A percentile compares a stretch with the other conserved stretches of the same genome.
phyloP scores from a whole-genome alignment of 2,329 filamentous ascomycete species.

The Beauveria sp. region DNA sequence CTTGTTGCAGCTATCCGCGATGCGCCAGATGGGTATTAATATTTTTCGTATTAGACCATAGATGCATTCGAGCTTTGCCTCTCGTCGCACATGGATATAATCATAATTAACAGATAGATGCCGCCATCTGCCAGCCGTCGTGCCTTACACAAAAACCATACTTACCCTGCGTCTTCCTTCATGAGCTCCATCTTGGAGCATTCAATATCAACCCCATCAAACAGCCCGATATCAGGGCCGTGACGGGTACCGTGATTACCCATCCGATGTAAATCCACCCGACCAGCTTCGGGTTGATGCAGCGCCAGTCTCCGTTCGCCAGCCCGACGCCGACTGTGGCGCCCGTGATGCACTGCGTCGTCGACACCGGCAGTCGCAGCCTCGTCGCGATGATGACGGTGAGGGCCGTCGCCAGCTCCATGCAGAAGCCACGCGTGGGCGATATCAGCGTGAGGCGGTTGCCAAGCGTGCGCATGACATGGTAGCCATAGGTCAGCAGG shows the following conservation, averaged over 20 bases:
- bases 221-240: conserved; percentile 41
- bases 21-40: not conserved
- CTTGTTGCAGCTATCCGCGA: not conserved
- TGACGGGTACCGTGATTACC: conserved; percentile 44
- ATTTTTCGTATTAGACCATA: too few relatives aligned
- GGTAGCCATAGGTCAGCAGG: conserved; percentile 55
- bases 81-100: too few relatives aligned
- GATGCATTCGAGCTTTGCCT: too few relatives aligned
- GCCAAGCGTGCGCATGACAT: conserved; percentile 52
- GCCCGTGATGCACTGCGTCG: conserved; percentile 46
- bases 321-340: conserved; percentile 45
- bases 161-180: not conserved
- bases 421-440: conserved; percentile 43
- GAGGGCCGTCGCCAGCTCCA: conserved; percentile 43
- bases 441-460: conserved; percentile 49
- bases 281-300: conserved; percentile 41
- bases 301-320: conserved; percentile 40
- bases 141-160: too few relatives aligned
- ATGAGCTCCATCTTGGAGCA: conserved; percentile 32
- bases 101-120: too few relatives aligned
- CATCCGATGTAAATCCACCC: conserved; percentile 41
- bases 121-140: too few relatives aligned
- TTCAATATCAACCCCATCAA: conserved; percentile 49
- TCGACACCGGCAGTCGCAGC: conserved; percentile 42
- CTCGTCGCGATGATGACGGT: conserved; percentile 48